A percentile compares a stretch with the other conserved stretches of the same genome.
Evolutionary conservation across 352 stramenopile genomes (phyloP).

Genomic region (Hyaloperonospora arabidopsidis): DNA sequence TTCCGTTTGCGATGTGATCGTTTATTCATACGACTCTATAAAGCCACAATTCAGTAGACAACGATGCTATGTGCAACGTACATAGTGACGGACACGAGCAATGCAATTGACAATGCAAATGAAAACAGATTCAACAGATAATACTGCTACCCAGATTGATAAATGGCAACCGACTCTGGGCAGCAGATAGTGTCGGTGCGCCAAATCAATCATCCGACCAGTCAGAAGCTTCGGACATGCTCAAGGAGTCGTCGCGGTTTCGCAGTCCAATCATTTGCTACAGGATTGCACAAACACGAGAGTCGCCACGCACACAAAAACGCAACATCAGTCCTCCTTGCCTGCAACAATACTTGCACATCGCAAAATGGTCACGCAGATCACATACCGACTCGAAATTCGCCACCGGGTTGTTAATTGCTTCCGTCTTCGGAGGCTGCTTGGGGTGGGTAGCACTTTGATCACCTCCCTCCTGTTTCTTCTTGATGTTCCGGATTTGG

Average conservation of each 20-base stretch:
- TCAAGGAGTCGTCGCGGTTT: conserved; percentile 67
- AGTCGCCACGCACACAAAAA: background rate
- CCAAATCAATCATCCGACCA: conserved; percentile 79
- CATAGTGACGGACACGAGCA: too few relatives aligned
- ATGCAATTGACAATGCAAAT: too few relatives aligned
- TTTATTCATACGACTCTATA: too few relatives aligned
- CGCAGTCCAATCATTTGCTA: conserved; percentile 82
- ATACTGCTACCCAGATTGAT: too few relatives aligned
- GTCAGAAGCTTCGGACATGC: conserved; percentile 78
- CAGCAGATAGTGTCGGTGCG: conserved; percentile 14
- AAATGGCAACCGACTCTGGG: conserved; percentile 9
- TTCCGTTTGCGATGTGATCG: too few relatives aligned
- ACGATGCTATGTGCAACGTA: too few relatives aligned
- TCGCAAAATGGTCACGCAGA: background rate
- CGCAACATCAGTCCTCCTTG: conserved; percentile 7
- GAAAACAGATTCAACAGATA: too few relatives aligned
- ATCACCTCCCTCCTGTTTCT: conserved; percentile 60
- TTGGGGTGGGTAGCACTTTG: conserved; percentile 21
- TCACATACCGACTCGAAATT: conserved; percentile 51
- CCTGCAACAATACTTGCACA: background rate
- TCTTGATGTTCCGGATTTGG: conserved; percentile 78
- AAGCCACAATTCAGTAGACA: too few relatives aligned
- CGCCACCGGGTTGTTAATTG: conserved; percentile 46
- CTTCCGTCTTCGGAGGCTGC: conserved; percentile 33
- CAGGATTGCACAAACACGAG: conserved; percentile 9